Evolutionary conservation across 2,329 filamentous ascomycete species (phyloP), one percentile per base, ranked within the genome.

Genomic region (Rhynchosporium secalis): DNA sequence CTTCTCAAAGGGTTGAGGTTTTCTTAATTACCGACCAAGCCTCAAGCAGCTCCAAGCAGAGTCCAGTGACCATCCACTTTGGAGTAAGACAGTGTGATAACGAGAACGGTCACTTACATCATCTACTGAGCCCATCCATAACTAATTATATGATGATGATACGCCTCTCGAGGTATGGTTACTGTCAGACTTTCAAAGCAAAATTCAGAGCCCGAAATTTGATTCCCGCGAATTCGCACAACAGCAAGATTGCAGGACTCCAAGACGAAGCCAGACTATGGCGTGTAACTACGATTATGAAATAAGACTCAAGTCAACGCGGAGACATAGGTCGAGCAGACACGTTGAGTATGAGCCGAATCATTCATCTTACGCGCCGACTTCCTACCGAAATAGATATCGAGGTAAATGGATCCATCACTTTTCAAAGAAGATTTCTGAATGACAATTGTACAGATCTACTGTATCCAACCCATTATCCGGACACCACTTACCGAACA

Each of bases 311-410:
- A 41, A 41, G 36, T 54, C 51, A 2, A 54, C 36, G 15, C 33
- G 51, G 40, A 40, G 51, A 13, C 36, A 54, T 36, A 54, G 51
- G 28, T 54, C 51, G 13, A 54, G 33, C 20, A 54, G 51, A 28
- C 36, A n/a, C 9, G 51, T 40, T 10, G 51, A 41, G 10, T 54
- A 54, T 20, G 51, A 54, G 9, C 15, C 43, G n/a, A 4, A 46
- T 20, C 43, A 6, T n/a, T 46, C 15, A 8, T 8, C 5, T 26
- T 54, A 54, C 20, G 51, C 51, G n/a, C 51, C 51, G 12, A 28
- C 51, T 54, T 54, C 51, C 20, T 54, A 54, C 10, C 51, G 51
- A 29, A 54, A 54, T 10, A 20, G 51, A 54, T 54, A 54, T 28
- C 36, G 51, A 54, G 51, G 51, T 54, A 54, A 41, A 7, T n/a